Evolutionary conservation across 345 rosid genomes (phyloP), one percentile per base, ranked within the genome.

Genomic region (Citrus sp.): DNA sequence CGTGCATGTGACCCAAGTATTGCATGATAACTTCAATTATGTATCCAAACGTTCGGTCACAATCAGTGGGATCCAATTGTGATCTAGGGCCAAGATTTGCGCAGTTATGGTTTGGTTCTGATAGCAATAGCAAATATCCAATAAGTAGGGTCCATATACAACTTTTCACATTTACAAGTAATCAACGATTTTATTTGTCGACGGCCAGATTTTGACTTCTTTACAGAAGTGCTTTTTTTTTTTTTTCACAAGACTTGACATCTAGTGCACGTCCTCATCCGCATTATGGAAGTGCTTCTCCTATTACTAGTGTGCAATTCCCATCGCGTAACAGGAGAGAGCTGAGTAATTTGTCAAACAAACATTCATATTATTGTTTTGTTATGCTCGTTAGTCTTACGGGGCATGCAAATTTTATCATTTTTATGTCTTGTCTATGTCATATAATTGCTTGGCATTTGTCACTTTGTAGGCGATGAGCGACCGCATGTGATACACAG

Each of bases 251-350:
- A 6, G 63, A 73, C 28, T 78, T 82, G 72, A 74, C 76, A 73
- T 74, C 49, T 76, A 82, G 74, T 64, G 77, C 75, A 72, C 75
- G 71, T 77, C 78, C 32, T 77, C 74, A 59, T 81, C 80, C 0
- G 51, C 1, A 46, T 46, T 12, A 10, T 46, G 51, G 1, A 46
- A 46, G 51, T 46, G 51, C 51, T 46, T 46, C 51, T 46, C 51
- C 51, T 46, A 13, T 46, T 46, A 1, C 51, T 0, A 3, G 51
- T 13, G 51, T 27, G 35, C 61, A 49, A 46, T 27, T 13, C 60
- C 74, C 34, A 49, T 28, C 21, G 18, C 13, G 28, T 9, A 68
- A 54, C 6, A 54, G 58, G 7, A 5, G 21, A 24, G 28, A 24
- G 28, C 0, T 7, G 24, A 19, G 34, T 68, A 5, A 38, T 22